Percentiles rank a stretch among this genome's conserved stretches.
phyloP scores from a whole-genome alignment of 1,139 yeast species.

The Protomyces arabidopsidicola region DNA sequence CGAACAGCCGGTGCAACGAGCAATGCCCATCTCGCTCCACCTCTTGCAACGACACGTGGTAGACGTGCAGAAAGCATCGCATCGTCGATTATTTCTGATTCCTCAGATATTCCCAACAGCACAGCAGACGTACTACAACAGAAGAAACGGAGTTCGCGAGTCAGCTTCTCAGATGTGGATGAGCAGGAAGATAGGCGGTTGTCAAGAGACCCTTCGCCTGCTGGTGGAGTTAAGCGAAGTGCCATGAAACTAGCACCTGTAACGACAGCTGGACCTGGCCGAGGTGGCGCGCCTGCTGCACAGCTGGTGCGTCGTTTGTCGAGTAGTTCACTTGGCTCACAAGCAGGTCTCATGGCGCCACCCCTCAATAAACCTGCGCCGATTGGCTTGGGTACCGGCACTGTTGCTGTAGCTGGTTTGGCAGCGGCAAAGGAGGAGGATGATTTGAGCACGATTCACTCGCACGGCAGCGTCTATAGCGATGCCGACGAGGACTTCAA shows the following conservation, averaged over 20 bases:
- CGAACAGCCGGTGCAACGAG: constrained; percentile 14
- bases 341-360: neutral
- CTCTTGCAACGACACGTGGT: constrained; percentile 3
- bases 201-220: constrained; percentile 13
- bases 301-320: constrained; percentile 4
- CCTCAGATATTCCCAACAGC: neutral
- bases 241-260: constrained; percentile 7
- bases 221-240: constrained; percentile 6
- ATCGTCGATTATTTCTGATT: constrained; percentile 17
- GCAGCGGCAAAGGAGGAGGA: constrained; percentile 1
- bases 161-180: constrained; percentile 22
- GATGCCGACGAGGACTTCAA: constrained; percentile 26
- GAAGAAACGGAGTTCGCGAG: constrained; percentile 7
- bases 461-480: constrained; percentile 24
- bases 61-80: constrained; percentile 19
- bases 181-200: constrained; percentile 1
- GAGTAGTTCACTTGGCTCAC: constrained; percentile 4
- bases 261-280: neutral
- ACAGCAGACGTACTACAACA: neutral
- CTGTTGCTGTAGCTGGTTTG: neutral
- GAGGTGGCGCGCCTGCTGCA: constrained; percentile 1
- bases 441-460: constrained; percentile 15
- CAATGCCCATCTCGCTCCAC: neutral
- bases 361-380: neutral
- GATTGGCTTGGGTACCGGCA: neutral